Evolutionary conservation across 106 monocot species (phyloP).

Genomic region (Dendrobium chrysotoxum): DNA sequence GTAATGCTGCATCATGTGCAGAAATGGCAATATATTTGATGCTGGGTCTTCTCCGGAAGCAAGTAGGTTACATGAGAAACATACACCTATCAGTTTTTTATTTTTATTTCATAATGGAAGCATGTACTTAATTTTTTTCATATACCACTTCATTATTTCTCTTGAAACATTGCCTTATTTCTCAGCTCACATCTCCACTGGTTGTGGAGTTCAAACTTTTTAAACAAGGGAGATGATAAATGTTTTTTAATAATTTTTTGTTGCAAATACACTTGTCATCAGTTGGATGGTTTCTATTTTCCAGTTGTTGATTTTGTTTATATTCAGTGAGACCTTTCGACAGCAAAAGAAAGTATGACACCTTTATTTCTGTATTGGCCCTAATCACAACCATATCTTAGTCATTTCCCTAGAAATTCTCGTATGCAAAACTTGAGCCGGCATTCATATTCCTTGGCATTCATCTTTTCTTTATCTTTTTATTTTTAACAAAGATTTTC

Average conservation of each 20-base stretch:
- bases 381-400: not conserved
- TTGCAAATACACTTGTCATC: not conserved
- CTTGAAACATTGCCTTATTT: not conserved
- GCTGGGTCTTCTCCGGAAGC: slow-evolving; percentile 89
- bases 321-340: not conserved
- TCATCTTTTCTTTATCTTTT: too few species aligned
- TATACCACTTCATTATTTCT: not conserved
- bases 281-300: not conserved
- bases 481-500: too few species aligned
- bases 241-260: not conserved
- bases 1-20: slow-evolving; percentile 82
- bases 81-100: not conserved
- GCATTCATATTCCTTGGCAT: not conserved
- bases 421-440: not conserved
- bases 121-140: not conserved
- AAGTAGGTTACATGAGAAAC: slow-evolving; percentile 34
- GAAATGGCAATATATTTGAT: slow-evolving; percentile 97
- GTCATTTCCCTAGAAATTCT: not conserved
- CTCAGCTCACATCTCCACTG: not conserved
- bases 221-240: not conserved
- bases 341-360: not conserved
- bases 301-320: not conserved
- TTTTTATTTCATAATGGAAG: not conserved
- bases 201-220: not conserved
- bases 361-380: not conserved